Base-by-base conservation (phyloP, 1,139 yeast species). In the Lodderomyces parapsilosis region DNA sequence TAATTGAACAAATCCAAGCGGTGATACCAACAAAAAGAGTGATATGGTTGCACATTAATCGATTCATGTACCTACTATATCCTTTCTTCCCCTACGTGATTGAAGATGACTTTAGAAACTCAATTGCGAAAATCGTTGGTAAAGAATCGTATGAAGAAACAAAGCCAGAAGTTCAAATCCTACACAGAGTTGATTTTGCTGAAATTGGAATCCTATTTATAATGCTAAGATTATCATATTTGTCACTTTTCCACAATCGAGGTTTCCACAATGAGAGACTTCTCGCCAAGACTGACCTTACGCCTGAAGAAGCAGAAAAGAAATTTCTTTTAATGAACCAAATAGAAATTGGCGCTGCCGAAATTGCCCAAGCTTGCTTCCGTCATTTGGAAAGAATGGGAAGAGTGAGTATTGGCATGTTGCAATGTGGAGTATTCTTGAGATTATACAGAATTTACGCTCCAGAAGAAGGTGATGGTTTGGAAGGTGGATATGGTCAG, bases 381-480 rank as follows among this genome's bases (percentile, higher is more conserved):
- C 55, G 55, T 23, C 60, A 59, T 40, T 62, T 66, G 40, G 62
- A 62, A 38, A 47, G 59, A 17, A 47, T 54, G 13, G 55, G 60
- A 23, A 55, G 60, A 43, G 54, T 59, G 28, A 57, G 54, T 37
- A 46, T 66, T 34, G 56, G 59, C 0, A 58, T 63, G 1, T 56
- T 66, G 23, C 71, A 65, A 42, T 57, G 61, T 34, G 67, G 72
- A 2, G 46, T 78, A 8, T 58, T 68, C 48, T 63, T 77, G 59
- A 60, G 78, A 30, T 58, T 76, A 13, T 78, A 78, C 48, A 71
- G 71, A 30, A 57, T 60, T 15, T 62, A 55, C 40, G 78, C 81
- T 0, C 81, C 81, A 0, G 81, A 77, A 49, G 80, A 75, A 49
- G 79, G 80, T 14, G 74, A 71, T 49, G 74, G 71, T 2, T 58